Percentiles rank a stretch among this genome's conserved stretches.
phyloP scores from a whole-genome alignment of 1,284 basidiomycete species.

The Cryptococcus maquisensis region DNA sequence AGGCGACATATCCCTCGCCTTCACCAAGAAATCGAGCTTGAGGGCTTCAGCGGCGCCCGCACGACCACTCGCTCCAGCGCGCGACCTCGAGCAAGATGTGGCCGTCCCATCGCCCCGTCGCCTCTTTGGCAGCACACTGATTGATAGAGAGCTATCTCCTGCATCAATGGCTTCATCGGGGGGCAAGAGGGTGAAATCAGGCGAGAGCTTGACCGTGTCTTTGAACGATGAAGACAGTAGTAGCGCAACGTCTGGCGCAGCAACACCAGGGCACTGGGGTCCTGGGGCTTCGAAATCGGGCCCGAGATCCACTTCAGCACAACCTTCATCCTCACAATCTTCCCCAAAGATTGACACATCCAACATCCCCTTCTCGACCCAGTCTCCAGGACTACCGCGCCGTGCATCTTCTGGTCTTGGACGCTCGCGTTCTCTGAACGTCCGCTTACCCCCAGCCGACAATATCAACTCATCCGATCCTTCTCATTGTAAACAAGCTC shows the following conservation, averaged over 20 bases:
- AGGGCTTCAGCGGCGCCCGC: background rate
- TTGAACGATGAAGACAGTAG: slow-evolving; percentile 4
- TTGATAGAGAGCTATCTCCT: background rate
- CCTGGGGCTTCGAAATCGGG: background rate
- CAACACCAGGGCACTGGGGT: slow-evolving; percentile 1
- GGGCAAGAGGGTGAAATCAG: background rate
- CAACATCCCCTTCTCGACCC: background rate
- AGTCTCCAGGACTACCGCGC: slow-evolving; percentile 1
- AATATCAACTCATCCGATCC: background rate
- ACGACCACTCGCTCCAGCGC: background rate
- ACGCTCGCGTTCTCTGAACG: slow-evolving; percentile 21
- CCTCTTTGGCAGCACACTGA: slow-evolving; percentile 14
- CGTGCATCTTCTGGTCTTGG: slow-evolving; percentile 16
- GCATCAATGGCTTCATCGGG: too few relatives aligned
- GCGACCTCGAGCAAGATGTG: slow-evolving; percentile 3
- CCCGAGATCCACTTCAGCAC: slow-evolving; percentile 1
- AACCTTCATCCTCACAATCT: background rate
- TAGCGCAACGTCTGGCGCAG: background rate
- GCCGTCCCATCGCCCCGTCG: slow-evolving; percentile 12
- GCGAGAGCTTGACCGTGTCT: background rate
- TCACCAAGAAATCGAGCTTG: background rate
- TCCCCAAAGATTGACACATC: background rate
- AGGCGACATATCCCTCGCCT: slow-evolving; percentile 1
- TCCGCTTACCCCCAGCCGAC: slow-evolving; percentile 13
- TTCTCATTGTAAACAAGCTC: background rate